These are phyloP conservation scores for Bonnemaisonia californica DNA, from an alignment of 31 red algal genomes.

Conservation along the genomic window DNA sequence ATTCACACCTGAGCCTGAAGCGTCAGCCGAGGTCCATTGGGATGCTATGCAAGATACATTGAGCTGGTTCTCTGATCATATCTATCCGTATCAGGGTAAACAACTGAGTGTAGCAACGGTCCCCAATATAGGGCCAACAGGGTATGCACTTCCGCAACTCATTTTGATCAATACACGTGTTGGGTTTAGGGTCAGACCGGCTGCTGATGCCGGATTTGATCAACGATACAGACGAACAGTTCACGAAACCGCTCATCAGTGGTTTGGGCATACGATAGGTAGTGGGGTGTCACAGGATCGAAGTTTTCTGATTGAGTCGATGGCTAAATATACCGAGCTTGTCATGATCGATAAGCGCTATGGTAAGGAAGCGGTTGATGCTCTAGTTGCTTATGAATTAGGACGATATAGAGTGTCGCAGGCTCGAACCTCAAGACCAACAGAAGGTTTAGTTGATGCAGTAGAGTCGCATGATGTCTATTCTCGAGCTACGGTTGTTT, in stretches of 20 bases:
- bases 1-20: background rate
- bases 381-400: background rate
- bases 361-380: background rate
- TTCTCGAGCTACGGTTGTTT: background rate
- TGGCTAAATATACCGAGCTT: background rate
- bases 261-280: background rate
- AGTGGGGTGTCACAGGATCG: background rate
- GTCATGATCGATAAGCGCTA: background rate
- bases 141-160: background rate
- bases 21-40: background rate
- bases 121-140: background rate
- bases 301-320: background rate
- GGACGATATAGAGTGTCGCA: background rate
- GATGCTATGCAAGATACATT: background rate
- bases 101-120: background rate
- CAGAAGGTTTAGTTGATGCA: background rate
- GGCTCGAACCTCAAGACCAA: background rate
- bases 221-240: too few species aligned
- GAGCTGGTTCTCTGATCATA: too few species aligned
- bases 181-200: background rate
- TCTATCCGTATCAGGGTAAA: too few species aligned
- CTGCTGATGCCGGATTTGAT: background rate
- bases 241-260: constrained; percentile 4
- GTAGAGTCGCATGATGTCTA: background rate
- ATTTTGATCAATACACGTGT: background rate